Evolutionary conservation across 2,329 filamentous ascomycete species (phyloP).

Genomic region (Alternaria arbusti): DNA sequence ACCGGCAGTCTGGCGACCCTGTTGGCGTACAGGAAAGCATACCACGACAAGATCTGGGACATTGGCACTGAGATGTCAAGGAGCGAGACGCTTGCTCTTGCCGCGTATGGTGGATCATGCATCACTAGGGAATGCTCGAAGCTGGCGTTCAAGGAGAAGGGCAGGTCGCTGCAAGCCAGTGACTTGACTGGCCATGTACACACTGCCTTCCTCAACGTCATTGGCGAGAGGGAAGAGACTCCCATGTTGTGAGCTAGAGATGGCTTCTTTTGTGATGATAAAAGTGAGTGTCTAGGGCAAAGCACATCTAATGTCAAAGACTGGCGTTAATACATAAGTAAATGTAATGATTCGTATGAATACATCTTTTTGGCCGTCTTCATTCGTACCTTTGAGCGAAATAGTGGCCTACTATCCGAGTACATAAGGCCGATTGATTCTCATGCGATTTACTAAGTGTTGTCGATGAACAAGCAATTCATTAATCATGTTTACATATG

Average conservation of each 20-base stretch:
- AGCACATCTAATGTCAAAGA: not conserved
- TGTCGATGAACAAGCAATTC: not conserved
- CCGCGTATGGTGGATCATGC: conserved; percentile 83
- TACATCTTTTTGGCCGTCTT: not conserved
- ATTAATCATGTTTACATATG: not conserved
- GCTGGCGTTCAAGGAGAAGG: conserved; percentile 83
- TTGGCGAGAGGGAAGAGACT: conserved; percentile 67
- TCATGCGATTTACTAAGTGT: not conserved
- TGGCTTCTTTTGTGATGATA: not conserved
- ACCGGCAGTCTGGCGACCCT: conserved; percentile 90
- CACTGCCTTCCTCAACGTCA: conserved; percentile 76
- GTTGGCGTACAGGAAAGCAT: conserved; percentile 85
- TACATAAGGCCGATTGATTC: not conserved
- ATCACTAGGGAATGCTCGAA: conserved; percentile 91
- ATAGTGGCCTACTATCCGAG: not conserved
- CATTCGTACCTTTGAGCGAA: not conserved
- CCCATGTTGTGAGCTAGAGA: conserved; percentile 27
- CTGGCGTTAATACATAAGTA: not conserved
- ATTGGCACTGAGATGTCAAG: conserved; percentile 61
- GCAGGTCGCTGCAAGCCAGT: conserved; percentile 87
- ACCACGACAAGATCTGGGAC: conserved; percentile 82
- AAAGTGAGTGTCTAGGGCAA: not conserved
- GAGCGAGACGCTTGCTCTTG: conserved; percentile 70
- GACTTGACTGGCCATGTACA: conserved; percentile 93
- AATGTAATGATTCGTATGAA: not conserved